Evolutionary conservation across 2,329 filamentous ascomycete species (phyloP).

Genomic region (Neonectria sp.): DNA sequence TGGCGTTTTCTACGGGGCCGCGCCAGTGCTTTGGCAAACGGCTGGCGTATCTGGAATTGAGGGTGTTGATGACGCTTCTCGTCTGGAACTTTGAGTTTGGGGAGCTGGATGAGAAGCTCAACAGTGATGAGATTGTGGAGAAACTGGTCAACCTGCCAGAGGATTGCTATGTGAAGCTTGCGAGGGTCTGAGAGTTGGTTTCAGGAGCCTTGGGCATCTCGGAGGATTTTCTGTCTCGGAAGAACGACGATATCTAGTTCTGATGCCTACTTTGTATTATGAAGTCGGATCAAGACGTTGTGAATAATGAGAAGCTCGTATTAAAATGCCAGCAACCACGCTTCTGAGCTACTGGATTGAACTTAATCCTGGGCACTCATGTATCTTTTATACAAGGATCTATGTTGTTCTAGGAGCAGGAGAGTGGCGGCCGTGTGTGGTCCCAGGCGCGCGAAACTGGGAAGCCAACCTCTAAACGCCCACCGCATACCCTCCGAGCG

Average conservation of each 20-base stretch:
- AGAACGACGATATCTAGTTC: constrained; percentile 5
- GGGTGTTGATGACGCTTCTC: constrained; percentile 54
- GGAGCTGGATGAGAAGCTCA: constrained; percentile 33
- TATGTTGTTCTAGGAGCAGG: constrained; percentile 29
- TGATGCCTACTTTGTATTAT: background rate
- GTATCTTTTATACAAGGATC: constrained; percentile 21
- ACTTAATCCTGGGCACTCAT: background rate
- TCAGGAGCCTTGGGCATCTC: background rate
- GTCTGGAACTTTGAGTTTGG: constrained; percentile 57
- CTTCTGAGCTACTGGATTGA: background rate
- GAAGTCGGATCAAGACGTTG: background rate
- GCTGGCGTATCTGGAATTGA: constrained; percentile 55
- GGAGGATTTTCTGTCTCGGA: constrained; percentile 7
- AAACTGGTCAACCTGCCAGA: constrained; percentile 47
- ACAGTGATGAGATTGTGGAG: constrained; percentile 39
- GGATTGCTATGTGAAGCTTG: constrained; percentile 47
- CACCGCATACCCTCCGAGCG: constrained; percentile 29
- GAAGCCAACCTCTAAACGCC: constrained; percentile 32
- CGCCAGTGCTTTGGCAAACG: constrained; percentile 57
- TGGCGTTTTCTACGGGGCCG: constrained; percentile 55
- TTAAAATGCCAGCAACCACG: no score
- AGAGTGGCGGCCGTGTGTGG: constrained; percentile 31
- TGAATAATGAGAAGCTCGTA: constrained; percentile 1
- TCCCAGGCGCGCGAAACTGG: constrained; percentile 28
- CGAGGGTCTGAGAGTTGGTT: constrained; percentile 14